Conservation (phyloP, 441 rosid genomes). For the Metrosideros polymorpha region DNA sequence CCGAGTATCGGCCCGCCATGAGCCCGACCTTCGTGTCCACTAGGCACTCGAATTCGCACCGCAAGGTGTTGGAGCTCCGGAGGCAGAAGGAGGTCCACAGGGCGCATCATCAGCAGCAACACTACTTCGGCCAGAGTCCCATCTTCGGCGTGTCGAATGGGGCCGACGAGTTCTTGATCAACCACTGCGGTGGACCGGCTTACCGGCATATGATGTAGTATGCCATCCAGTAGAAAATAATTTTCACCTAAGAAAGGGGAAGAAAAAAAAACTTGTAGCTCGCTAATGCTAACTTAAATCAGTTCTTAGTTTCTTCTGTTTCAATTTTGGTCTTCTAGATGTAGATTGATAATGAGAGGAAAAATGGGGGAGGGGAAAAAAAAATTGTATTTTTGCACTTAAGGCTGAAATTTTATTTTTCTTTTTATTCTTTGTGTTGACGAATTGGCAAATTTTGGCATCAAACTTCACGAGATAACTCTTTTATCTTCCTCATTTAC, state of each 20-base stretch:
- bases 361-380: neutral
- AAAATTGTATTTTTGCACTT: neutral
- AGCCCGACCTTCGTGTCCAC: constrained; percentile 44
- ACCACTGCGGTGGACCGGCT: constrained; percentile 45
- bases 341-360: constrained; percentile 1
- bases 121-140: constrained; percentile 27
- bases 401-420: neutral
- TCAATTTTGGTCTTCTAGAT: constrained; percentile 4
- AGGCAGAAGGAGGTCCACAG: constrained; percentile 53
- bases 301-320: constrained; percentile 1
- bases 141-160: constrained; percentile 52
- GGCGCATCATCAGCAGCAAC: constrained; percentile 45
- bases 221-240: neutral
- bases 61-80: constrained; percentile 42
- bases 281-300: neutral
- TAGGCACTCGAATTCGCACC: constrained; percentile 46
- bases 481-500: neutral
- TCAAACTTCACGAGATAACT: neutral
- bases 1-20: constrained; percentile 49
- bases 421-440: neutral
- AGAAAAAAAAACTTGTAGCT: neutral
- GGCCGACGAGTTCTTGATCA: constrained; percentile 57
- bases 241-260: neutral
- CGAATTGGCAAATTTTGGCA: constrained; percentile 5
- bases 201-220: constrained; percentile 55